Evolutionary conservation across 306 rosid species (phyloP), one percentile per base, ranked within the genome.

Genomic region (Begonia peltatifolia): DNA sequence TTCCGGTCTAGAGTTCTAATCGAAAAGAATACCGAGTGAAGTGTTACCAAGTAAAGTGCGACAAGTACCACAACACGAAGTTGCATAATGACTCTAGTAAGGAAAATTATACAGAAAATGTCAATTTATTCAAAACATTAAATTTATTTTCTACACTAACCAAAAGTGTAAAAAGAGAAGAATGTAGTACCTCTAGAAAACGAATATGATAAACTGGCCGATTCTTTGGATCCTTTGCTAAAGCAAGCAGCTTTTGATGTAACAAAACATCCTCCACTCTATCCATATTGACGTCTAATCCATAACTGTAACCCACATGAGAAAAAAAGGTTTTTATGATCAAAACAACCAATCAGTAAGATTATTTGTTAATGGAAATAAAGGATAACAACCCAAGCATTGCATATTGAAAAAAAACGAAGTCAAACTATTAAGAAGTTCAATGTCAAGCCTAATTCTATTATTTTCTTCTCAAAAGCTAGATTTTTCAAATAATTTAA

Each of bases 261-360:
- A 92, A 55, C 65, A 86, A 56, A 74, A 92, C 89, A 63, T 92
- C 99, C 74, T 92, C 96, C 58, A 84, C 99, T 80, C 79, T 79
- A 41, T 92, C 99, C 58, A 86, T 67, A 79, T 92, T 92, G 41
- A 92, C 88, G 67, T 92, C 99, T 57, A 92, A 84, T 62, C 86
- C 94, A 59, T 92, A 92, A 77, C 99, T 92, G 94, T 47, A 61
- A 77, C 57, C 60, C 14, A n/a, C 8, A 42, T 12, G 43, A 58
- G 51, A 46, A 56, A 22, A 41, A 42, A 58, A 23, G 17, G 36
- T 48, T 12, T 48, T 43, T 46, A 6, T 52, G 9, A 44, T 11
- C 48, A 10, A 10, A 12, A 44, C 48, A 44, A 44, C 48, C 48
- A 5, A 11, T 10, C 12, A 10, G 14, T 44, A 11, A 12, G 6